phyloP scores from a whole-genome alignment of 345 rosid genomes.

The Acer negundo region DNA sequence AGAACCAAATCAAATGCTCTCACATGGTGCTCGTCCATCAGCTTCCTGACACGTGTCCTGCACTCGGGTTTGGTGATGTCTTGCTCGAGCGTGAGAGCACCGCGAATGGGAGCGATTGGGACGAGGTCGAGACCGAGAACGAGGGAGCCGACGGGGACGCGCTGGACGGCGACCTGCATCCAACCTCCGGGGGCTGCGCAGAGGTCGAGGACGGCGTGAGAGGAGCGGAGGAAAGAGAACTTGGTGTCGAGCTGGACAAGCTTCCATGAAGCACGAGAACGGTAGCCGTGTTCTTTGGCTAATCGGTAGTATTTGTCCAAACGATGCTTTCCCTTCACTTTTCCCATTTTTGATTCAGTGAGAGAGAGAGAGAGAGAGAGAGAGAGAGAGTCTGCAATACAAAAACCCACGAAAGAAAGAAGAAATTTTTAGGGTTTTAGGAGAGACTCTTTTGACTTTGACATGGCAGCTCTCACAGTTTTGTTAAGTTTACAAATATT shows the following conservation, averaged over 20 bases:
- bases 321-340: constrained; percentile 82
- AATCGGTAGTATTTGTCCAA: constrained; percentile 75
- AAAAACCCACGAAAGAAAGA: neutral
- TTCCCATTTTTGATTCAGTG: constrained; percentile 46
- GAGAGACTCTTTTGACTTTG: too few species aligned
- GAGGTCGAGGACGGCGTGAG: constrained; percentile 85
- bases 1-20: constrained; percentile 72
- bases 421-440: constrained; percentile 5
- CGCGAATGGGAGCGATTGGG: constrained; percentile 67
- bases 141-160: constrained; percentile 84
- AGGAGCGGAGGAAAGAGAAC: constrained; percentile 57
- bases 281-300: constrained; percentile 93
- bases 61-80: constrained; percentile 88
- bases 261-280: constrained; percentile 94
- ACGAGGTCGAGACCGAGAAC: constrained; percentile 88
- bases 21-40: constrained; percentile 66
- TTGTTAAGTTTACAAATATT: too few species aligned
- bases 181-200: constrained; percentile 98
- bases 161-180: constrained; percentile 97
- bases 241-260: constrained; percentile 82
- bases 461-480: too few species aligned
- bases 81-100: constrained; percentile 68
- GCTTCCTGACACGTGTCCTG: constrained; percentile 56
- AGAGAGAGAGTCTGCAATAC: neutral
- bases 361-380: neutral